phyloP scores from a whole-genome alignment of 2,329 filamentous ascomycete genomes.

The Cladosporium halotolerans region DNA sequence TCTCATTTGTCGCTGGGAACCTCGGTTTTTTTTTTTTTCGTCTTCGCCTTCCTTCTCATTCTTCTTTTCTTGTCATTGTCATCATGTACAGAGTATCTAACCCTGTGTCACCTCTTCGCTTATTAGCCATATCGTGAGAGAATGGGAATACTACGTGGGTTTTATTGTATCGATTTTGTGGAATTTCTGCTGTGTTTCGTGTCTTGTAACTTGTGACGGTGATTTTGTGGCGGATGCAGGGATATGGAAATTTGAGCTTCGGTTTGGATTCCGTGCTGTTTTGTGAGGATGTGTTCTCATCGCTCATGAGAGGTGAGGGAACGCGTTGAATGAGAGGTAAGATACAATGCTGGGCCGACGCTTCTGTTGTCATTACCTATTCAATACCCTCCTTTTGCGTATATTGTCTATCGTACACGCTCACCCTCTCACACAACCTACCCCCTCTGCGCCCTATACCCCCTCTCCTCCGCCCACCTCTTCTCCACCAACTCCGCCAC shows the following conservation, averaged over 20 bases:
- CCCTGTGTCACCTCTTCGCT: neutral
- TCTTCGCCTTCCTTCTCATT: neutral
- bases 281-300: too few relatives aligned
- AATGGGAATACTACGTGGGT: neutral
- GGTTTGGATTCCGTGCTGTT: too few relatives aligned
- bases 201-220: too few relatives aligned
- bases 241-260: too few relatives aligned
- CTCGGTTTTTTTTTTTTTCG: neutral
- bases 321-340: too few relatives aligned
- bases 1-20: neutral
- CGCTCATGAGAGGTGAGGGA: neutral
- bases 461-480: slow-evolving; percentile 58
- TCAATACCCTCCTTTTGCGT: too few relatives aligned
- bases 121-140: too few relatives aligned
- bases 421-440: neutral
- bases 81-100: neutral
- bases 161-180: neutral
- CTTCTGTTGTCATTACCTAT: too few relatives aligned
- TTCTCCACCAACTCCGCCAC: slow-evolving; percentile 62
- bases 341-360: too few relatives aligned
- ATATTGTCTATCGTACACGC: too few relatives aligned
- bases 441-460: slow-evolving; percentile 3
- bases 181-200: neutral
- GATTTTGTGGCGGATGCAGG: too few relatives aligned
- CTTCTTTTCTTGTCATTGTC: neutral